Evolutionary conservation across 2,329 filamentous ascomycete species (phyloP), one percentile per base, ranked within the genome.

Genomic region (Corynespora cassiicola): DNA sequence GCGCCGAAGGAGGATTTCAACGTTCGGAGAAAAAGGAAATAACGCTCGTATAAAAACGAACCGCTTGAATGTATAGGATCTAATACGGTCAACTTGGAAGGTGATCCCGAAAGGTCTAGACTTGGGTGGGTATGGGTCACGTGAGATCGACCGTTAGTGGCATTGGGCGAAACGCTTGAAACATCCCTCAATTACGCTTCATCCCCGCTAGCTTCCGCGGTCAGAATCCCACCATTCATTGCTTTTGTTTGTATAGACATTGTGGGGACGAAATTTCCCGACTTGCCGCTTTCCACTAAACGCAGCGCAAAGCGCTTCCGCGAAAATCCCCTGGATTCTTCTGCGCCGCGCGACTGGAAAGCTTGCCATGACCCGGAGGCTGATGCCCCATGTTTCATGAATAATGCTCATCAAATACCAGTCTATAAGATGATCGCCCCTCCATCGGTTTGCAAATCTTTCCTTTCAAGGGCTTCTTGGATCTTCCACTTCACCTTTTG

Each of bases 401-500:
- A n/a, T n/a, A n/a, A n/a, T n/a, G n/a, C n/a, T n/a, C n/a, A n/a
- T n/a, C n/a, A n/a, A n/a, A n/a, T n/a, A n/a, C n/a, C n/a, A n/a
- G 54, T 53, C 50, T 58, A 63, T 51, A 15, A 39, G 31, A 21
- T 33, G 23, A 12, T n/a, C n/a, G n/a, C n/a, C n/a, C 34, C 31
- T 34, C 36, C 39, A 33, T 30, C 25, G 22, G 32, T 28, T 20
- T 30, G 38, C 23, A 21, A 27, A 43, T 42, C 38, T 40, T 36
- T 43, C 40, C 40, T 42, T 48, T 52, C 42, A 56, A 46, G 46
- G 50, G 51, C 49, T 54, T 52, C 54, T 47, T 29, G 43, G 50
- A 42, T 46, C n/a, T n/a, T n/a, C n/a, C n/a, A 47, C 32, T 41
- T 51, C 52, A 30, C 26, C 47, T 45, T 48, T 47, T 47, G 42